Evolutionary conservation across 1,284 basidiomycete species (phyloP).

Genomic region (Tilletia walkeri): DNA sequence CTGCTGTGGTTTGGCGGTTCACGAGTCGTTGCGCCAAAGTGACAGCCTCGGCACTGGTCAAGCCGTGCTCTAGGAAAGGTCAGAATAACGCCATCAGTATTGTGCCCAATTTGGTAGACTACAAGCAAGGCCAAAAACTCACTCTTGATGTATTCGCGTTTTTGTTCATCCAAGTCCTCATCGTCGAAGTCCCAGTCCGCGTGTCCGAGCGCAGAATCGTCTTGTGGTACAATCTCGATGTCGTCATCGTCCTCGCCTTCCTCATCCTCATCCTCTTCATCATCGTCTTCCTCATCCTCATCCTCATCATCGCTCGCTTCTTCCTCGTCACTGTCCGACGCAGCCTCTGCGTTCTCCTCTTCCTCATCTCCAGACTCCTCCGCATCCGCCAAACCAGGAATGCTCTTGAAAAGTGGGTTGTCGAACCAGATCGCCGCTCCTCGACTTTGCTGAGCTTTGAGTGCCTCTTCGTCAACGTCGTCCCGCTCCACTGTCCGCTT

Average conservation of each 20-base stretch:
- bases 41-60: constrained; percentile 86
- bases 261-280: constrained; percentile 45
- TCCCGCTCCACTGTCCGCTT: constrained; percentile 29
- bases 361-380: constrained; percentile 59
- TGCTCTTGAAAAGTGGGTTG: constrained; percentile 83
- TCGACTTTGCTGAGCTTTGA: constrained; percentile 55
- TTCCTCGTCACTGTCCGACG: constrained; percentile 50
- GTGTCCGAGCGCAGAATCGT: constrained; percentile 18
- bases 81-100: background rate
- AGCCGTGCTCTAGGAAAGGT: constrained; percentile 68
- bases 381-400: constrained; percentile 62
- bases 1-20: constrained; percentile 84
- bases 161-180: constrained; percentile 73
- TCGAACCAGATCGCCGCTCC: constrained; percentile 84
- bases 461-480: constrained; percentile 29
- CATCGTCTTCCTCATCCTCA: constrained; percentile 51
- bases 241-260: constrained; percentile 43
- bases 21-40: constrained; percentile 88
- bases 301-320: constrained; percentile 42
- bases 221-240: constrained; percentile 47
- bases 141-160: constrained; percentile 73
- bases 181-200: constrained; percentile 37
- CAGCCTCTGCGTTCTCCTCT: constrained; percentile 23
- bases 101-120: background rate
- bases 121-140: constrained; percentile 42